Evolutionary conservation across 345 rosid genomes (phyloP), one percentile per base, ranked within the genome.

Genomic region (Psidium guajava): DNA sequence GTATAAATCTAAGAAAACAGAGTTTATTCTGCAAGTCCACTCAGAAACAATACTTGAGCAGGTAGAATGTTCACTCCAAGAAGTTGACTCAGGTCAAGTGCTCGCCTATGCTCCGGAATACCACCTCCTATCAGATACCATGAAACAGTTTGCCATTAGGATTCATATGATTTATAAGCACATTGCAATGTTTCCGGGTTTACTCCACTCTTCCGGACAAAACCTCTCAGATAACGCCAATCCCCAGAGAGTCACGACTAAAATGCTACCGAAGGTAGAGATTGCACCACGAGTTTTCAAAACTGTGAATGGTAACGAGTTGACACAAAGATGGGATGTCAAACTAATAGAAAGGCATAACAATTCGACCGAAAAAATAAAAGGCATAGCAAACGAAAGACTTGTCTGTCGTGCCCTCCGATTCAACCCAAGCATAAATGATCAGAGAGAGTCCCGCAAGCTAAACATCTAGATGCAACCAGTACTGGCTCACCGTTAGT

Each of bases 41-140:
- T 24, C 3, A 14, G 8, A 42, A 14, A 54, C 49, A 75, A 36
- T 36, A 96, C 99, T 96, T 95, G 99, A 77, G 87, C 86, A 11
- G 96, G 93, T 83, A 89, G 91, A 87, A 94, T 86, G 82, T 90
- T 82, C 18, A 95, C 88, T 82, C 91, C 95, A 69, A 95, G 85
- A 82, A 94, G 93, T 80, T 84, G 89, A 82, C 93, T 93, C 85
- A 96, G 87, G 87, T 96, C 96, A 83, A 86, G 84, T 9, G 98
- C 98, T 86, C 99, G 94, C 87, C 84, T 87, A 18, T 92, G 90
- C 91, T 95, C 99, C 50, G 89, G 95, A 85, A 92, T 75, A 86
- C 99, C 97, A 85, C 99, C 98, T 82, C 99, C 99, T 96, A 82
- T n/a, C 80, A 69, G 80, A 36, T 5, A 36, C 18, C 25, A 69